Conservation (phyloP, 768 basidiomycete species). For the Phaeotremella skinneri region DNA sequence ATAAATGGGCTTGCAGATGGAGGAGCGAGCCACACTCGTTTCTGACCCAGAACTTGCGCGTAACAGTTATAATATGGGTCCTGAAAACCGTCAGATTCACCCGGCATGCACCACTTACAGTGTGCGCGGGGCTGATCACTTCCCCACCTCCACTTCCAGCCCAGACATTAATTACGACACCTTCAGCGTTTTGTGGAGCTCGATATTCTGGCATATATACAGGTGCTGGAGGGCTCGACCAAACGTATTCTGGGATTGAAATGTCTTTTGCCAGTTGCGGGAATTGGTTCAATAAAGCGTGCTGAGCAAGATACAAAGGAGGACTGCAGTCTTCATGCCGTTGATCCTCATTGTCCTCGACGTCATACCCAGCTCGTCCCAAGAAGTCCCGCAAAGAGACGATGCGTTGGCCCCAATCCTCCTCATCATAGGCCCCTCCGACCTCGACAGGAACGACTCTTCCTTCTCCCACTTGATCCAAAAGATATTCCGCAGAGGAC, state of each 20-base stretch:
- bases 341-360: background rate
- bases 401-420: conserved; percentile 77
- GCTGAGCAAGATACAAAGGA: conserved; percentile 80
- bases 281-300: conserved; percentile 80
- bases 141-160: conserved; percentile 58
- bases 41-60: conserved; percentile 81
- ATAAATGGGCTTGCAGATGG: conserved; percentile 56
- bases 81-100: conserved; percentile 53
- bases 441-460: conserved; percentile 87
- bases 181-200: conserved; percentile 63
- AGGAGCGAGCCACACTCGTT: conserved; percentile 89
- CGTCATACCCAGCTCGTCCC: conserved; percentile 49
- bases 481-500: conserved; percentile 68
- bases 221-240: conserved; percentile 59
- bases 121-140: conserved; percentile 86
- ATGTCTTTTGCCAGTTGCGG: conserved; percentile 73
- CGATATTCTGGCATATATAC: conserved; percentile 58
- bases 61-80: conserved; percentile 94
- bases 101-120: conserved; percentile 58
- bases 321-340: background rate
- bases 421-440: conserved; percentile 74
- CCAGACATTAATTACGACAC: conserved; percentile 49
- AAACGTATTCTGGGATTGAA: conserved; percentile 82
- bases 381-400: conserved; percentile 78
- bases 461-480: conserved; percentile 68